These are phyloP conservation scores for Populus euphratica DNA, from an alignment of 345 rosid genomes.

Conservation along the genomic window DNA sequence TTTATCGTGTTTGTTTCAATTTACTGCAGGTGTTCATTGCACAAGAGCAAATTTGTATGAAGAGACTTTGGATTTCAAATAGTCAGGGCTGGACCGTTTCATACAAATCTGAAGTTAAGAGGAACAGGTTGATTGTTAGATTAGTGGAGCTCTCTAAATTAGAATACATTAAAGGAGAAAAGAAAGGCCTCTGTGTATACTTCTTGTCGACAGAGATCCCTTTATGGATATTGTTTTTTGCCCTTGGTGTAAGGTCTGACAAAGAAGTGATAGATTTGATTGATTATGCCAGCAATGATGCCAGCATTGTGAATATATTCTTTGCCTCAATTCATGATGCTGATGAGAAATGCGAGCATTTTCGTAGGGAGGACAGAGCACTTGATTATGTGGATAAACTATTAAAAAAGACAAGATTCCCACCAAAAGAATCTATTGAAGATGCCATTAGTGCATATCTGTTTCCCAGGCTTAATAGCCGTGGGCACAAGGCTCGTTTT, in stretches of 20 bases:
- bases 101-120: constrained; percentile 59
- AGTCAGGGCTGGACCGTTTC: constrained; percentile 63
- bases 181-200: constrained; percentile 62
- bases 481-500: constrained; percentile 71
- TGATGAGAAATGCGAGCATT: constrained; percentile 49
- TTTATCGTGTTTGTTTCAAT: constrained; percentile 16
- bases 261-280: constrained; percentile 61
- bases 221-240: constrained; percentile 76
- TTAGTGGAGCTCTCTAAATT: constrained; percentile 41
- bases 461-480: constrained; percentile 61
- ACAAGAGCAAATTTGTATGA: constrained; percentile 75
- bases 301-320: constrained; percentile 50
- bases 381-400: constrained; percentile 33
- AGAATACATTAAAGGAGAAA: constrained; percentile 54
- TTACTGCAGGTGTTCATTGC: constrained; percentile 69
- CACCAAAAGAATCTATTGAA: constrained; percentile 59
- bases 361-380: constrained; percentile 50
- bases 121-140: constrained; percentile 56
- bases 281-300: constrained; percentile 48
- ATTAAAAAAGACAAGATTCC: constrained; percentile 55
- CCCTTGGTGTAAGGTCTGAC: constrained; percentile 76
- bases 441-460: constrained; percentile 55
- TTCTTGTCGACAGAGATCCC: constrained; percentile 78
- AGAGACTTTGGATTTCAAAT: constrained; percentile 73
- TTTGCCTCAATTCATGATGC: constrained; percentile 67